Percentiles rank a stretch among this genome's conserved stretches.
Conservation (phyloP, 495 filamentous ascomycete species). For the Penicillium argentinense region DNA sequence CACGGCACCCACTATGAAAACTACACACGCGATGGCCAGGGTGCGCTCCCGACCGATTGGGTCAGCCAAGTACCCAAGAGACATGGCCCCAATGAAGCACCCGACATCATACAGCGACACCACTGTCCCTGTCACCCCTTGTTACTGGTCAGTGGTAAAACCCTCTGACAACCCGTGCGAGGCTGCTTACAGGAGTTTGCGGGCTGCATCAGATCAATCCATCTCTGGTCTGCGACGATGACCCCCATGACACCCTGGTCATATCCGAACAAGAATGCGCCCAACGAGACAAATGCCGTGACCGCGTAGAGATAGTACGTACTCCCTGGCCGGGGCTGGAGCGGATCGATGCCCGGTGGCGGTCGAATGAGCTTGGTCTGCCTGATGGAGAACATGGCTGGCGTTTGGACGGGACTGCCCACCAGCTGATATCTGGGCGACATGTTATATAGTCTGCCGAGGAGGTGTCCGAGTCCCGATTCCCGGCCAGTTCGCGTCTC, state of each 20-base stretch:
- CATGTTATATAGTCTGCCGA: background rate
- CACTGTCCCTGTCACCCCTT: slow-evolving; percentile 27
- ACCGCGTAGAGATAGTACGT: slow-evolving; percentile 17
- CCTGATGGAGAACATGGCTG: slow-evolving; percentile 11
- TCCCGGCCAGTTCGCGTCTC: background rate
- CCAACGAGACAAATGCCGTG: slow-evolving; percentile 55
- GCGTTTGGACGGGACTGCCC: background rate
- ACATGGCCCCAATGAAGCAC: slow-evolving; percentile 59
- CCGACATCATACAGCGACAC: slow-evolving; percentile 57
- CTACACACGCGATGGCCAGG: slow-evolving; percentile 61
- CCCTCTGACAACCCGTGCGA: background rate
- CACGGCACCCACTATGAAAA: slow-evolving; percentile 73
- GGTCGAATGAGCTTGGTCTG: slow-evolving; percentile 20
- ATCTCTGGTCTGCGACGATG: slow-evolving; percentile 52
- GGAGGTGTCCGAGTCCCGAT: background rate
- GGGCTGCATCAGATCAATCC: slow-evolving; percentile 24
- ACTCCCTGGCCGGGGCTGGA: slow-evolving; percentile 1
- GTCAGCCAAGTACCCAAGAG: slow-evolving; percentile 71
- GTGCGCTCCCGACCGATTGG: slow-evolving; percentile 69
- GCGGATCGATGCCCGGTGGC: slow-evolving; percentile 7
- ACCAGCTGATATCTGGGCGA: background rate
- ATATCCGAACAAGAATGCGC: slow-evolving; percentile 66
- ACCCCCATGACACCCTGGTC: slow-evolving; percentile 68
- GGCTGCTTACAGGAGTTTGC: slow-evolving; percentile 15
- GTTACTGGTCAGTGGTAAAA: background rate